These are phyloP conservation scores for Zasmidium citrigriseum DNA, from an alignment of 2,329 filamentous ascomycete species.

Conservation along the genomic window DNA sequence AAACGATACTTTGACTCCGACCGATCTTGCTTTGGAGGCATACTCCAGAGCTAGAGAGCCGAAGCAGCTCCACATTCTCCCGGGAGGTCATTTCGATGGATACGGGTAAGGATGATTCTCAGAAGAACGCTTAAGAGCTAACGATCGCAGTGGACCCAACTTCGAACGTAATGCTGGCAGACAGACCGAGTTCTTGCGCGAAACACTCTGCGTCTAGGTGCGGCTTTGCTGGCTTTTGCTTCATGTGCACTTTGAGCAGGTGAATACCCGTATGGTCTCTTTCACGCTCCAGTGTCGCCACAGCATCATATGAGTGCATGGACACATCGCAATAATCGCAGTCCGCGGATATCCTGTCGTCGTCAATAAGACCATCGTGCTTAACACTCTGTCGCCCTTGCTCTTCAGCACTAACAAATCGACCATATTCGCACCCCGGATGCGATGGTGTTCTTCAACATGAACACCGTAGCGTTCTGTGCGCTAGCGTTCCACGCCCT, in stretches of 20 bases:
- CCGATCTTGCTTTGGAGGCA: constrained; percentile 39
- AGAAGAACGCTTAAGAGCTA: background rate
- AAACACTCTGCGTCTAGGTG: background rate
- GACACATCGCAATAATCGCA: too few relatives aligned
- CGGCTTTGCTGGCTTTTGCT: too few relatives aligned
- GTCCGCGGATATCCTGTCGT: too few relatives aligned
- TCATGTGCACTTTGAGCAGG: too few relatives aligned
- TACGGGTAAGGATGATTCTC: constrained; percentile 25
- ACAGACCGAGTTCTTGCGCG: constrained; percentile 37
- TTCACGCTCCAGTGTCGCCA: background rate
- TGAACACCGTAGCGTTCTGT: background rate
- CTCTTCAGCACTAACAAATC: too few relatives aligned
- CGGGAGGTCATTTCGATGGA: constrained; percentile 44
- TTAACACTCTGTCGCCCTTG: too few relatives aligned
- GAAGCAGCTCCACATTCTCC: constrained; percentile 41
- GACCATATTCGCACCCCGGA: too few relatives aligned
- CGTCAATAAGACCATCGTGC: too few relatives aligned
- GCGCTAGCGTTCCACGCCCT: background rate
- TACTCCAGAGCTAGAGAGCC: constrained; percentile 41
- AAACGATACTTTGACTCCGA: constrained; percentile 38
- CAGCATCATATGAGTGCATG: too few relatives aligned
- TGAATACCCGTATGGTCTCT: background rate
- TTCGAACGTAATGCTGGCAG: constrained; percentile 35
- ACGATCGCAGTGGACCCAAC: constrained; percentile 10
- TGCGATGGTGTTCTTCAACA: background rate